phyloP scores from a whole-genome alignment of 2,329 filamentous ascomycete genomes.

The Arthroderma sp. region DNA sequence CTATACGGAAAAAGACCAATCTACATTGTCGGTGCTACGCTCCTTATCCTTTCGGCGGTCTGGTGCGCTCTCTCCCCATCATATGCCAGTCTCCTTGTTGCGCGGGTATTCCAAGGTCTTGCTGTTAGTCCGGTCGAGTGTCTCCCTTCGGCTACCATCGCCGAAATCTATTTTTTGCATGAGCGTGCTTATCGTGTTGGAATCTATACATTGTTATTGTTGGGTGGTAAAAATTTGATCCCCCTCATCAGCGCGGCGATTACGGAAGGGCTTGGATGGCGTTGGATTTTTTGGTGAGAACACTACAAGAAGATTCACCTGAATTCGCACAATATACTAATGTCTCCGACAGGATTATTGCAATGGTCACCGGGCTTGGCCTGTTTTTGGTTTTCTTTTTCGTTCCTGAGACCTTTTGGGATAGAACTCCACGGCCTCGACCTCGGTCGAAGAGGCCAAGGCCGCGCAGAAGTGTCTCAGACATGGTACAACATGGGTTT shows the following conservation, averaged over 20 bases:
- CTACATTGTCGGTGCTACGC: constrained; percentile 61
- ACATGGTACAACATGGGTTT: constrained; percentile 22
- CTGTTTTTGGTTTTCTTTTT: constrained; percentile 69
- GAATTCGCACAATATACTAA: constrained; percentile 11
- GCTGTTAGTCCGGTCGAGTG: constrained; percentile 85
- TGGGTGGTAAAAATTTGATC: constrained; percentile 83
- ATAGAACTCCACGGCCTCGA: constrained; percentile 54
- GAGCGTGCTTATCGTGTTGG: constrained; percentile 86
- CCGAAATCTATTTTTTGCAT: constrained; percentile 92
- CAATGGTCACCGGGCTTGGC: constrained; percentile 63
- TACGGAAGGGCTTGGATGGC: constrained; percentile 66
- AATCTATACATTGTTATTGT: constrained; percentile 77
- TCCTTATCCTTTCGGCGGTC: constrained; percentile 64
- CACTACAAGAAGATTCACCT: background rate
- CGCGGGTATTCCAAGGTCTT: constrained; percentile 75
- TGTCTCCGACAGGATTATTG: constrained; percentile 50
- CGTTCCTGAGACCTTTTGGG: constrained; percentile 93
- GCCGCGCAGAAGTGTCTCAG: constrained; percentile 24
- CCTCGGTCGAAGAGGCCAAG: constrained; percentile 31
- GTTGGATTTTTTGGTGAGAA: constrained; percentile 77
- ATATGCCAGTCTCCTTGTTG: constrained; percentile 66
- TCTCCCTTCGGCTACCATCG: constrained; percentile 82
- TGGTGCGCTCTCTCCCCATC: constrained; percentile 81
- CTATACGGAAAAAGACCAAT: constrained; percentile 82
- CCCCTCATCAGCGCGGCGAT: constrained; percentile 77